Evolutionary conservation across 768 basidiomycete genomes (phyloP).

Genomic region (Mycena alexandri): DNA sequence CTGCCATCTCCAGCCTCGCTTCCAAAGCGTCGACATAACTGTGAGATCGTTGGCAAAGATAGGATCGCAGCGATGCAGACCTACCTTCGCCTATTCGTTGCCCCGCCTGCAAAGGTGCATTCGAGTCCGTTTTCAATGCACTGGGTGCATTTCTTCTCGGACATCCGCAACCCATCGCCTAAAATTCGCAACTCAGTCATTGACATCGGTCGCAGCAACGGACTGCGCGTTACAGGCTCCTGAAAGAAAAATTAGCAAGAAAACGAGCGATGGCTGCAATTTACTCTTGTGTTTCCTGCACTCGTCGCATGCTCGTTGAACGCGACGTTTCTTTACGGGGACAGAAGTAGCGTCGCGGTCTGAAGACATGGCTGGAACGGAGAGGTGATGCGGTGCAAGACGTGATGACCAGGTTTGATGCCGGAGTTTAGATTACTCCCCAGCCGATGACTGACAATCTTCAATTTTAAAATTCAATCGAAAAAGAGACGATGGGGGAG

Average conservation of each 20-base stretch:
- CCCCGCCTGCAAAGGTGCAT: not conserved
- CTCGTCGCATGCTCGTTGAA: no score
- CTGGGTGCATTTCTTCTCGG: conserved; percentile 15
- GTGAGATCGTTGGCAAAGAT: not conserved
- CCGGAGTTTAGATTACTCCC: no score
- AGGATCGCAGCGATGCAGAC: no score
- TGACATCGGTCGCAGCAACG: not conserved
- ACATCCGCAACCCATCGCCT: conserved; percentile 16
- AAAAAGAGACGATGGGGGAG: no score
- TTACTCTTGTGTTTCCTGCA: no score
- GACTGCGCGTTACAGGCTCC: conserved; percentile 3
- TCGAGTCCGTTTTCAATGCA: not conserved
- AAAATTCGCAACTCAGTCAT: not conserved
- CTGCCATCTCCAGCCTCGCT: conserved; percentile 1
- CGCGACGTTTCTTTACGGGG: no score
- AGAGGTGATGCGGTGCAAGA: no score
- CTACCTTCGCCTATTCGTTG: not conserved
- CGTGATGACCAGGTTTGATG: no score
- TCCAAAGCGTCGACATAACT: conserved; percentile 13
- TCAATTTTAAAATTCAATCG: no score
- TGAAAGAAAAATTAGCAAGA: not conserved
- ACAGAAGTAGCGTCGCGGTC: no score
- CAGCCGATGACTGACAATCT: no score
- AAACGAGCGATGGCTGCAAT: not conserved
- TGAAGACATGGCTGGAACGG: no score